Evolutionary conservation across 2,329 filamentous ascomycete genomes (phyloP).

Genomic region (Ciborinia camelliae): DNA sequence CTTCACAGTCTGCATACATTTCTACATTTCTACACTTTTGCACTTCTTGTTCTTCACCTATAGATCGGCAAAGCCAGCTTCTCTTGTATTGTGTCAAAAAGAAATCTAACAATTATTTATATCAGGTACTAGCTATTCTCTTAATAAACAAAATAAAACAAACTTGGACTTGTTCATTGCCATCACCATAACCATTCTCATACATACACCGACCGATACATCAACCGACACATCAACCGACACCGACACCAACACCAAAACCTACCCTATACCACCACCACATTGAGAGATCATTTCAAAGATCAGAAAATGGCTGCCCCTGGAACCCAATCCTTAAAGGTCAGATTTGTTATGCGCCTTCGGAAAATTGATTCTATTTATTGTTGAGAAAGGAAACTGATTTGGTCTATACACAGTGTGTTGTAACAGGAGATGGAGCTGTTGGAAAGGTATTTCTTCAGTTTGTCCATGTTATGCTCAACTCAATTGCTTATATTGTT

Average conservation of each 20-base stretch:
- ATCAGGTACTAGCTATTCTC: neutral
- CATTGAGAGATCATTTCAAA: neutral
- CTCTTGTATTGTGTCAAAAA: neutral
- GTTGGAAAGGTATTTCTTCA: conserved; percentile 79
- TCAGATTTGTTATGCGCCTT: conserved; percentile 10
- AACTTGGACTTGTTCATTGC: neutral
- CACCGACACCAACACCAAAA: neutral
- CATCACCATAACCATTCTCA: too few relatives aligned
- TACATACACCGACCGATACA: neutral
- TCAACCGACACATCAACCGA: neutral
- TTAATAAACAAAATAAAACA: conserved; percentile 2
- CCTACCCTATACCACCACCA: neutral
- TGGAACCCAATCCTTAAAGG: conserved; percentile 19
- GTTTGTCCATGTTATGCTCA: neutral
- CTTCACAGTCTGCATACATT: too few relatives aligned
- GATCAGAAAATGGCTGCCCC: conserved; percentile 12
- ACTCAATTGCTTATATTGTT: conserved; percentile 24
- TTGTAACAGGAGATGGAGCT: conserved; percentile 98
- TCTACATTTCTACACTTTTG: too few relatives aligned
- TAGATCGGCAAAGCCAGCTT: neutral
- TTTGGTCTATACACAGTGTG: conserved; percentile 61
- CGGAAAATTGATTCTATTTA: neutral
- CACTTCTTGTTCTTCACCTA: neutral
- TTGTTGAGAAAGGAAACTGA: conserved; percentile 2
- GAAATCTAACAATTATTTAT: neutral